Evolutionary conservation across 1,139 yeast species (phyloP), one percentile per base, ranked within the genome.

Genomic region (Blastobotrys aristatus): DNA sequence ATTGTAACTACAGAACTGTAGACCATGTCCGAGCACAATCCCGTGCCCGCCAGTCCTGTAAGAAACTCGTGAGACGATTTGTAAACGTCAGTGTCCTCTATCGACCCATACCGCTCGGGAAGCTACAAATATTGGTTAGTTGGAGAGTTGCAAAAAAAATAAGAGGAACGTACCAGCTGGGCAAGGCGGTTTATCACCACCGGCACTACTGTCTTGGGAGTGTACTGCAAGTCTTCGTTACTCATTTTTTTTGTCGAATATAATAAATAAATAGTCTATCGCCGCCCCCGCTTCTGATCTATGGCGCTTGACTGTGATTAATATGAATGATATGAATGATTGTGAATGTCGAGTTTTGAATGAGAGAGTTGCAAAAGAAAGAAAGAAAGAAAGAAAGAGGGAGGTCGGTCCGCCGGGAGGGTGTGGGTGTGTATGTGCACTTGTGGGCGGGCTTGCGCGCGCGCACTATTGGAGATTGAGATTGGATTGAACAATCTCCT

Each of bases 1-100:
- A 43, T n/a, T 7, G 52, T 16, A 4, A 37, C 31, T n/a, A 47
- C 22, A 4, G 40, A 37, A 3, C 61, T 62, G 32, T 47, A 52
- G 5, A 60, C 22, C 2, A 53, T 47, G 32, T 60, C 63, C 22
- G 55, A 44, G 21, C 53, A 53, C 27, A 58, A 45, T 5, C 53
- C 56, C n/a, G 49, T 46, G 2, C 62, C 61, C 5, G 60, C 50
- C 29, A 57, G 47, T 8, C 49, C 38, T 39, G 49, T 44, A 29
- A 60, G 46, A 41, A 58, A 58, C 35, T 53, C 53, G 18, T 52
- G 51, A 14, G 56, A 49, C 17, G 57, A 51, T 32, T 45, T 51
- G 47, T 51, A 58, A 16, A 58, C 44, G 17, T 57, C 58, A 14
- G 59, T 55, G 43, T 63, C 66, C 17, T 55, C 57, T 13, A 59